Evolutionary conservation across 805 yeast species (phyloP).

Genomic region (Tetrapisispora taiwanensis): DNA sequence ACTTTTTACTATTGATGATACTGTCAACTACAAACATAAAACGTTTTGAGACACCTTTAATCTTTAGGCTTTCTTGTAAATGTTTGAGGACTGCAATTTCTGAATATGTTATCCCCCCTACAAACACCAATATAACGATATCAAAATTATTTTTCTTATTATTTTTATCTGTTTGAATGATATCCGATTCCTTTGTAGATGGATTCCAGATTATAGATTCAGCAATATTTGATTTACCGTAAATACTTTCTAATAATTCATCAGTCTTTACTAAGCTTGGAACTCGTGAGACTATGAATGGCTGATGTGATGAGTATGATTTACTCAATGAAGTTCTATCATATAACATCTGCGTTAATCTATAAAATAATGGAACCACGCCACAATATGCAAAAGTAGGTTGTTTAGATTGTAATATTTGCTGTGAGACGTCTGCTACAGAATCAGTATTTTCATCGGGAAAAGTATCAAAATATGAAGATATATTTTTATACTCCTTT

Average conservation of each 20-base stretch:
- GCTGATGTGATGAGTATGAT: conserved; percentile 24
- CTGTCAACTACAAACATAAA: conserved; percentile 41
- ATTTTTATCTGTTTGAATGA: conserved; percentile 3
- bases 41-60: conserved; percentile 29
- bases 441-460: conserved; percentile 15
- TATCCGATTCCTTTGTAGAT: background rate
- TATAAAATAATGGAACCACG: conserved; percentile 61
- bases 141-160: conserved; percentile 1
- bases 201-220: conserved; percentile 19
- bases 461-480: conserved; percentile 20
- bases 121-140: conserved; percentile 33
- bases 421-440: conserved; percentile 2
- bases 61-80: conserved; percentile 38
- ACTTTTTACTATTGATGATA: conserved; percentile 34
- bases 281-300: conserved; percentile 22
- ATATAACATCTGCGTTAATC: conserved; percentile 63
- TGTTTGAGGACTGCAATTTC: conserved; percentile 66
- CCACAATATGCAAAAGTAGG: conserved; percentile 64
- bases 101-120: conserved; percentile 83
- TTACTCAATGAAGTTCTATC: conserved; percentile 42
- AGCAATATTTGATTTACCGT: conserved; percentile 12
- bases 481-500: conserved; percentile 18
- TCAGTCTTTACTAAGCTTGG: conserved; percentile 18
- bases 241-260: conserved; percentile 19
- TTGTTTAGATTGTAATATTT: conserved; percentile 13